Conservation (phyloP, 176 grass and related monocot genomes). For the Dactylis glomerata region DNA sequence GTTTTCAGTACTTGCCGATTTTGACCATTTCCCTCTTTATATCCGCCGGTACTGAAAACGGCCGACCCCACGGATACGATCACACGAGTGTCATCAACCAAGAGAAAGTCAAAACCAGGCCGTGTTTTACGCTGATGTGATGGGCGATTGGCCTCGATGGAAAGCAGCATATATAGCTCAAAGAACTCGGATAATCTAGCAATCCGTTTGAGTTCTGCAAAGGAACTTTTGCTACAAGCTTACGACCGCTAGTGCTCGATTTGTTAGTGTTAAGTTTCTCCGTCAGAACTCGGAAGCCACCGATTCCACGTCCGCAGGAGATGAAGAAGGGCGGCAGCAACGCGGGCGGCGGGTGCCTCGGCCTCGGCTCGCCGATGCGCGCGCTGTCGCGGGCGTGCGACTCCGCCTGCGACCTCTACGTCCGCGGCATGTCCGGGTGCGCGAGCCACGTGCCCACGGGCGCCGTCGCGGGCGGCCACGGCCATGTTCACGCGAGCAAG, state of each 20-base stretch:
- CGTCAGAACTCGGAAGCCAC: not conserved
- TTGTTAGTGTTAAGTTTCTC: not conserved
- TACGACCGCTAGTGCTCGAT: not conserved
- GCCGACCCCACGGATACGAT: not conserved
- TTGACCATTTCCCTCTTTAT: slow-evolving; percentile 20
- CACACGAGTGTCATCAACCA: not conserved
- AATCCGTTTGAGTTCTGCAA: not conserved
- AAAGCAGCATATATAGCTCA: not conserved
- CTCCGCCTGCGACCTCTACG: slow-evolving; percentile 58
- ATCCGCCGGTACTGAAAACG: not conserved
- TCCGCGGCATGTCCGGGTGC: slow-evolving; percentile 52
- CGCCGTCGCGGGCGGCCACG: slow-evolving; percentile 6
- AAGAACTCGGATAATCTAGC: not conserved
- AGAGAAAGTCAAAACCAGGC: not conserved
- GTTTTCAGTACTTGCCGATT: not conserved
- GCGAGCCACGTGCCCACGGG: slow-evolving; percentile 9
- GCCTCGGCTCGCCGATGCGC: slow-evolving; percentile 39
- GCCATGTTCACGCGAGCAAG: slow-evolving; percentile 14
- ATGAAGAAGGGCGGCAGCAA: slow-evolving; percentile 23
- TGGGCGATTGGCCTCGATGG: not conserved
- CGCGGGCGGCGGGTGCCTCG: slow-evolving; percentile 35
- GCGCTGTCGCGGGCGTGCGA: slow-evolving; percentile 54
- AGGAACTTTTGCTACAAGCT: not conserved
- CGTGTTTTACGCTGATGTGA: not conserved
- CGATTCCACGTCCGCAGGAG: not conserved